Conservation (phyloP, 768 basidiomycete genomes). For the Suillus clintonianus region DNA sequence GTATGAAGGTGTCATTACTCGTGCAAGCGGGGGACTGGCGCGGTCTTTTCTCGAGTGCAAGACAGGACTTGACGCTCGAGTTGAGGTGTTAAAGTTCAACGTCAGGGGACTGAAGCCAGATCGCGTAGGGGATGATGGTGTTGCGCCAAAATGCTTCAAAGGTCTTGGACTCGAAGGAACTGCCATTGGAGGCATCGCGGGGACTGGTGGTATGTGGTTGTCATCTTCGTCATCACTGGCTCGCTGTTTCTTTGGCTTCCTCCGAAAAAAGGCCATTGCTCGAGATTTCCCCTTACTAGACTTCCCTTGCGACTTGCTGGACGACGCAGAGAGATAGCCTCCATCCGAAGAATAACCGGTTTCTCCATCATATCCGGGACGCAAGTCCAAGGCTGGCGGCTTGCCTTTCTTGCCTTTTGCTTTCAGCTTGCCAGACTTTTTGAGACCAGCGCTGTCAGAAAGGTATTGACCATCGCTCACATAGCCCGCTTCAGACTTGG, state of each 20-base stretch:
- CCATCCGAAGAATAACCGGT: conserved; percentile 28
- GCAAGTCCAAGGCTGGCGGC: conserved; percentile 15
- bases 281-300: conserved; percentile 31
- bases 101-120: conserved; percentile 28
- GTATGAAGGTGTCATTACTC: conserved; percentile 3
- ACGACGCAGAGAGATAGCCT: conserved; percentile 35
- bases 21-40: conserved; percentile 26
- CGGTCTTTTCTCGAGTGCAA: conserved; percentile 20
- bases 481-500: conserved; percentile 24
- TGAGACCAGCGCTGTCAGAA: conserved; percentile 21
- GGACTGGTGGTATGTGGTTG: conserved; percentile 30
- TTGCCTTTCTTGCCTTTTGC: conserved; percentile 20
- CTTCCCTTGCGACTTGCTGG: conserved; percentile 32
- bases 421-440: conserved; percentile 23
- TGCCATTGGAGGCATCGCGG: conserved; percentile 27
- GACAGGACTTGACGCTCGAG: conserved; percentile 17
- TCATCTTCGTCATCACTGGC: conserved; percentile 34
- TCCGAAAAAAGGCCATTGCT: conserved; percentile 35
- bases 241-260: conserved; percentile 27
- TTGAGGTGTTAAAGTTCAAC: conserved; percentile 20
- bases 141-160: conserved; percentile 21
- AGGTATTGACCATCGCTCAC: conserved; percentile 35
- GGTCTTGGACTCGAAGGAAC: conserved; percentile 31
- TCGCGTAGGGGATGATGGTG: conserved; percentile 29
- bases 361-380: conserved; percentile 21